Evolutionary conservation across 208 protist species (phyloP), one percentile per base, ranked within the genome.

Genomic region (Naegleria lovaniensis): DNA sequence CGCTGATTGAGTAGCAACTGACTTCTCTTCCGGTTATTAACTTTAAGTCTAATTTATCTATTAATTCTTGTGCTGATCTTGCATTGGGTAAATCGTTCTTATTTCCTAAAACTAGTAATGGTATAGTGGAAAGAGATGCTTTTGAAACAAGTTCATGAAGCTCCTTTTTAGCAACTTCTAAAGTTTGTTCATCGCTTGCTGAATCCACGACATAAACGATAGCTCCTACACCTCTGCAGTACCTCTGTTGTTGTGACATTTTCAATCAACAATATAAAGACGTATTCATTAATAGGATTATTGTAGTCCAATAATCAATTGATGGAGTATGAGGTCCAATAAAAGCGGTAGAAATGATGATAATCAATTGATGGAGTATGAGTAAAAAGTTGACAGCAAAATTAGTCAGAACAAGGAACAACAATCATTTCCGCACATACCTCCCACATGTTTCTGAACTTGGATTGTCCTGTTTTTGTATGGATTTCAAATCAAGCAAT

Each of bases 181-280:
- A 89, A 29, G 93, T 95, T 16, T 95, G 93, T 16, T 90, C 51
- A 91, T 98, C 96, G 19, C 94, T 92, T 13, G 96, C 83, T 29
- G 55, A 67, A 90, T 98, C 97, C 5, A 98, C 94, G 29, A 98
- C 96, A 89, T 94, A 97, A 91, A 98, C 95, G 76, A 98, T 97
- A 16, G 94, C 95, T 88, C 97, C 95, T 5, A 97, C 96, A 85
- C 96, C 96, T 29, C 96, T 91, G 92, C 96, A 98, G 91, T 98
- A 98, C 51, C 96, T 92, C 88, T 67, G 55, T 67, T 48, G 43
- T 97, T 96, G 43, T 48, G 43, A 48, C 43, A 48, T 48, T 48
- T 48, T 7, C 1, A 48, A 48, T 48, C 43, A 48, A 96, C 97
- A 98, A 96, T 67, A 67, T 9, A 67, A 67, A 67, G 19, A 67